phyloP scores from a whole-genome alignment of 2,329 filamentous ascomycete species.

The Aspergillus sp. region DNA sequence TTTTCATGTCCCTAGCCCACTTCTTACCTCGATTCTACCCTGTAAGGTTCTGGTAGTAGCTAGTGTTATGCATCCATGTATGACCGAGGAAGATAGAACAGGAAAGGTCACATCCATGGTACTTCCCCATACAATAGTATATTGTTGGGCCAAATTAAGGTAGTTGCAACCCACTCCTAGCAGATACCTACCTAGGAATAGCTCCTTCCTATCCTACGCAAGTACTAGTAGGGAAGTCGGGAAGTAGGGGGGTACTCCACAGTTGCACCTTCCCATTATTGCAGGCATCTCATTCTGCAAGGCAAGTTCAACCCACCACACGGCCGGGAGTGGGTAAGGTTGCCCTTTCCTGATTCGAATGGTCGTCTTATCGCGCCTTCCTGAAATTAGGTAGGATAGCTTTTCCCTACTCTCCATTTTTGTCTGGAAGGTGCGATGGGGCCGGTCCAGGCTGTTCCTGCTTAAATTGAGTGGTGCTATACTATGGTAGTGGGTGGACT shows the following conservation, averaged over 20 bases:
- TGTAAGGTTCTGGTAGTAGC: background rate
- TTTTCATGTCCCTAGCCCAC: background rate
- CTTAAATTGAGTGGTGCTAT: background rate
- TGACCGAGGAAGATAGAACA: no score
- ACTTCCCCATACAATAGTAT: no score
- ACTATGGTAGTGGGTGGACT: no score
- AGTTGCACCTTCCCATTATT: background rate
- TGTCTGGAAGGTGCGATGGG: background rate
- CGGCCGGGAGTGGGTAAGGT: background rate
- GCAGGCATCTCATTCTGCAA: background rate
- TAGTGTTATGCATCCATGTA: no score
- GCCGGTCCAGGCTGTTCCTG: background rate
- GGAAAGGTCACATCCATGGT: no score
- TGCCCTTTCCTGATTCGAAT: background rate
- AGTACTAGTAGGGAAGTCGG: background rate
- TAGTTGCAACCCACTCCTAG: no score
- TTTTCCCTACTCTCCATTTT: background rate
- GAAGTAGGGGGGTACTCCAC: background rate
- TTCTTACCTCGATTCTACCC: background rate
- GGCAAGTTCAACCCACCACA: background rate
- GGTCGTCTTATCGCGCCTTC: background rate
- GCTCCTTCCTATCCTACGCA: background rate
- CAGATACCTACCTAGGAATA: no score
- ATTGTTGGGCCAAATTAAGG: no score
- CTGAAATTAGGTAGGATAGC: background rate